These are phyloP conservation scores for Pseudozyma tsukubaensis DNA, from an alignment of 1,284 basidiomycete species.

Conservation along the genomic window DNA sequence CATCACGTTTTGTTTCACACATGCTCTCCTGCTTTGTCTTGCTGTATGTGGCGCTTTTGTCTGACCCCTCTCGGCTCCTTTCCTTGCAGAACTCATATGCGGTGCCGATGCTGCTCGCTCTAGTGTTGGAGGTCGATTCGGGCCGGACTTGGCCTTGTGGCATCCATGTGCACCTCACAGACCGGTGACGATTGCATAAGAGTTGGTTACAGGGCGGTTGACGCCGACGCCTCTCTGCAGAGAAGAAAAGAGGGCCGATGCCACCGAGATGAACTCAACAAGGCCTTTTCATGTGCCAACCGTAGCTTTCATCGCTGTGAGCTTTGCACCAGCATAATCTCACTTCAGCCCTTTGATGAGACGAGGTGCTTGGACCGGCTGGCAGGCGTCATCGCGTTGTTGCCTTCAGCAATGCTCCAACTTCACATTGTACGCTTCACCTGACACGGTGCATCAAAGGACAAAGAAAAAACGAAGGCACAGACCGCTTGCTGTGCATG, in stretches of 20 bases:
- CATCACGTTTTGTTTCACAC: background rate
- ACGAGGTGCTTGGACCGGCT: background rate
- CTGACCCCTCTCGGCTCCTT: background rate
- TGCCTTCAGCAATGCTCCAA: no score
- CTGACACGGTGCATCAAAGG: no score
- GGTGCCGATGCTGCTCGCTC: background rate
- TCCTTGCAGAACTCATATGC: background rate
- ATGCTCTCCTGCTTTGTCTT: background rate
- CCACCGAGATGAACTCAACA: conserved; percentile 9
- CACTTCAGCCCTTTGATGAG: no score
- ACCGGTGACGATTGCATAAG: conserved; percentile 11
- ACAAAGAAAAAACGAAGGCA: no score
- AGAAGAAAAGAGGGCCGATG: background rate
- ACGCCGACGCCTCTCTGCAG: background rate
- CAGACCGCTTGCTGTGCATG: background rate
- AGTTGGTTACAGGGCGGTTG: no score
- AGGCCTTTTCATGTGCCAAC: background rate
- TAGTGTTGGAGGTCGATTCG: conserved; percentile 2
- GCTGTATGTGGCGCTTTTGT: background rate
- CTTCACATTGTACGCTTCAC: no score
- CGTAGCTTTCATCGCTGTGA: no score
- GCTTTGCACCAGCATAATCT: no score
- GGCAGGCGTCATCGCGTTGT: no score
- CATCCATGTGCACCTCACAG: conserved; percentile 23
- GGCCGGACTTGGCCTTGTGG: conserved; percentile 21